Base-by-base conservation (phyloP, 352 stramenopile species). In the Phytophthora cactorum region DNA sequence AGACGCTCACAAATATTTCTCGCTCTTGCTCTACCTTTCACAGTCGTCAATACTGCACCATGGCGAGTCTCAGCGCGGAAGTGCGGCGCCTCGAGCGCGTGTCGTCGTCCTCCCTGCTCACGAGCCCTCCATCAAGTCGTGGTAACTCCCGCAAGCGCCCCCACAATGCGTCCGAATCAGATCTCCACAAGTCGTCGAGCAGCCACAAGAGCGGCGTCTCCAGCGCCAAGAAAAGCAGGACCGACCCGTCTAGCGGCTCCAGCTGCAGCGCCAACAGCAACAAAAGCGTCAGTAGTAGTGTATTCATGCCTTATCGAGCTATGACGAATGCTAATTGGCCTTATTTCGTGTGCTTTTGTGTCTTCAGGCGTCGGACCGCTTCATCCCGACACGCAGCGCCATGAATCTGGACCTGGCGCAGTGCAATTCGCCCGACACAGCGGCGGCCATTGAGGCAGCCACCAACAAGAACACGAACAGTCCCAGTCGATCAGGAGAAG, bases 371-470 rank as follows among this genome's bases (percentile, higher is more conserved):
- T 81, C 79, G 9, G 88, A 96, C 63, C 81, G 88, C 39, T 96
- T 94, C 70, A 96, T 96, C 55, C 88, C 88, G 29, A 96, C 91
- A 63, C 85, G 88, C 2, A 91, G 86, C 52, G 88, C 88, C 34
- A 96, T 94, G 88, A 93, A 93, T 75, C 79, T 96, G 68, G 86
- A 94, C 47, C 66, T 90, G 38, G 83, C 83, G 52, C 83, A 92
- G 63, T 92, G 83, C 57, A 83, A 84, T 22, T 89, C 85, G 38
- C 84, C 85, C 5, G 77, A 78, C 17, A 87, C 81, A 12, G 71
- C 73, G 12, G 79, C 81, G 6, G 78, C 75, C 4, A 79, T 87
- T 29, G 75, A 80, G 43, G 81, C 72, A 12, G 55, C 65, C 14
- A 75, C 49, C 0, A 75, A 60, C 41, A 73, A 41, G 28, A 78